Evolutionary conservation across 495 filamentous ascomycete species (phyloP).

Genomic region (Xylaria longipes): DNA sequence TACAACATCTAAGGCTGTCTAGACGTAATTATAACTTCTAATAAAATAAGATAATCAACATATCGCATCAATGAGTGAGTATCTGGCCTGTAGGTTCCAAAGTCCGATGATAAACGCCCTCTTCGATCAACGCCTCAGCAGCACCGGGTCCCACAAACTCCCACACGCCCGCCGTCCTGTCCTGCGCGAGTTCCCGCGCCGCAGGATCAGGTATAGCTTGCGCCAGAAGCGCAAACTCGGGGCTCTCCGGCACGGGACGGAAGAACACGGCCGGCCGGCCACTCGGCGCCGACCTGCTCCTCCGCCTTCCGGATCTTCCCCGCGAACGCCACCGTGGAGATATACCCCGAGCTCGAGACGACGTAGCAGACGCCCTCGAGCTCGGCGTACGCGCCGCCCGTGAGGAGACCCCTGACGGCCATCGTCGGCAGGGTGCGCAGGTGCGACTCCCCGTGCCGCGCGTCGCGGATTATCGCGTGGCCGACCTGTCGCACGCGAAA

Average conservation of each 20-base stretch:
- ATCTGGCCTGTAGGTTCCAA: slow-evolving; percentile 35
- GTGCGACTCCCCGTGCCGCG: slow-evolving; percentile 57
- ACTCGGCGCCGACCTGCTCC: slow-evolving; percentile 60
- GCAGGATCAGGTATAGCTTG: slow-evolving; percentile 23
- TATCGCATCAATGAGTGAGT: not conserved
- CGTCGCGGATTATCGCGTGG: slow-evolving; percentile 65
- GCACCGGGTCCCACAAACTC: slow-evolving; percentile 26
- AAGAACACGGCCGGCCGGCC: slow-evolving; percentile 66
- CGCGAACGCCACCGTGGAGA: slow-evolving; percentile 47
- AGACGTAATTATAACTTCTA: not conserved
- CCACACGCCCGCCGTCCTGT: slow-evolving; percentile 41
- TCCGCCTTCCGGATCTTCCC: slow-evolving; percentile 66
- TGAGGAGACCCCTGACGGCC: slow-evolving; percentile 50
- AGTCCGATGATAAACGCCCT: slow-evolving; percentile 41
- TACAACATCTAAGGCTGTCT: not conserved
- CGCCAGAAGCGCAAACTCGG: slow-evolving; percentile 25
- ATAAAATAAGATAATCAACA: not conserved
- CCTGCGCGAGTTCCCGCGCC: slow-evolving; percentile 57
- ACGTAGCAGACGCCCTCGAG: slow-evolving; percentile 47
- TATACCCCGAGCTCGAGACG: slow-evolving; percentile 42
- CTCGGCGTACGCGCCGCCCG: slow-evolving; percentile 52
- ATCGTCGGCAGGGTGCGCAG: slow-evolving; percentile 55
- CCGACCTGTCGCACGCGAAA: slow-evolving; percentile 85
- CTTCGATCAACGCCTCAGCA: slow-evolving; percentile 27
- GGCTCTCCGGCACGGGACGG: slow-evolving; percentile 23